Evolutionary conservation across 371 early-diverging fungal species (phyloP), one percentile per base, ranked within the genome.

Genomic region (Blakeslea trispora): DNA sequence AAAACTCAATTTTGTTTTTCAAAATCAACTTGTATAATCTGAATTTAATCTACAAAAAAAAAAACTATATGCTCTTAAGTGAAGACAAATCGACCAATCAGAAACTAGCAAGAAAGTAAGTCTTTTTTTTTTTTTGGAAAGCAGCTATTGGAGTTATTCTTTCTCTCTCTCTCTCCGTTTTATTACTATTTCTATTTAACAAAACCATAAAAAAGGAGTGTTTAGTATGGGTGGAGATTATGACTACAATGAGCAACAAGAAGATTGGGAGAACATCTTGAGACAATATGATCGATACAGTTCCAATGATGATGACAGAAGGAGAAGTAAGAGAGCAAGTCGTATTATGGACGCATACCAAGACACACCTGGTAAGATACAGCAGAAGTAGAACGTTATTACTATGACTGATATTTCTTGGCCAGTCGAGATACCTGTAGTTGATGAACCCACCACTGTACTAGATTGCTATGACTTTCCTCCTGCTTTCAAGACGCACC

Each of bases 401-500:
- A 37, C 17, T 24, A 31, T 19, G 43, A n/a, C n/a, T n/a, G 8
- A 51, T 53, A 19, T n/a, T 35, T 35, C n/a, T 34, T 42, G 5
- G 11, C n/a, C 45, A 71, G 76, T 68, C 14, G 68, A 72, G 50
- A 66, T 71, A 14, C 77, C 77, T 34, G 17, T 61, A 10, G 66
- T 60, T 1, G 79, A 79, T 45, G 75, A 75, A 28, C 79, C 79
- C 5, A 79, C 79, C 1, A 57, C 69, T 15, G 54, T 84, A 14
- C 55, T 83, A 42, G 81, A 83, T 55, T 68, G 79, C 22, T 77
- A 75, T 51, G 76, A 72, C 59, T 81, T 83, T 49, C 78, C 83
- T 19, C 61, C 81, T 34, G 64, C 78, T 5, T 77, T 81, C 55
- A 79, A 81, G 59, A 81, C 83, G 8, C 70, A 76, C 51, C 78